Conservation (phyloP, 225 moss, liverwort and hornwort genomes). For the Neckera pumila region DNA sequence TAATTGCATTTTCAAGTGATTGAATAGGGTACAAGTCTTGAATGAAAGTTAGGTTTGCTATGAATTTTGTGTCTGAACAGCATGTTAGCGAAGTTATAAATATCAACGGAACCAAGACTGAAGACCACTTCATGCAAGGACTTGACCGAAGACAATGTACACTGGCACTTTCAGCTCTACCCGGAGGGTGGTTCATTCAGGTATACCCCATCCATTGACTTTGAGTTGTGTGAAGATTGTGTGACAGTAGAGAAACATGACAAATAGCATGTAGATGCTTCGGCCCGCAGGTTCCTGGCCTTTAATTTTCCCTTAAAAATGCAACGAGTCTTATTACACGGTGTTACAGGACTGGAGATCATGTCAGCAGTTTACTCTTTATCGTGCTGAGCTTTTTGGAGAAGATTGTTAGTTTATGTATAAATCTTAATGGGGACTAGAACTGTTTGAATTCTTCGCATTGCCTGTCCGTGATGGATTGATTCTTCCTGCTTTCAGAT, state of each 20-base stretch:
- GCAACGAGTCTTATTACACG: neutral
- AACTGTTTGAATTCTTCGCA: neutral
- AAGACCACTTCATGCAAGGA: constrained; percentile 19
- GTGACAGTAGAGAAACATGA: neutral
- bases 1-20: neutral
- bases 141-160: constrained; percentile 57
- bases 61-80: constrained; percentile 15
- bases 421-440: neutral
- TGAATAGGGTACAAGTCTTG: neutral
- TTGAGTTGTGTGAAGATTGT: neutral
- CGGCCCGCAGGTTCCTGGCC: neutral
- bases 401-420: neutral
- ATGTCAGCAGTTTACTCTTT: neutral
- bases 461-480: neutral
- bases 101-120: constrained; percentile 24
- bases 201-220: constrained; percentile 9
- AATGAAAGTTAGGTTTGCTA: neutral
- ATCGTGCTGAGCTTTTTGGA: neutral
- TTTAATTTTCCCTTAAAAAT: neutral
- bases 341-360: neutral
- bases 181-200: constrained; percentile 74
- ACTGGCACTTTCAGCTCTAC: constrained; percentile 40
- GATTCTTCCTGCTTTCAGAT: constrained; percentile 19
- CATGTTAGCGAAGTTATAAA: constrained; percentile 47
- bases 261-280: neutral